Evolutionary conservation across 2,329 filamentous ascomycete genomes (phyloP), one percentile per base, ranked within the genome.

Genomic region (Whalleya microplaca): DNA sequence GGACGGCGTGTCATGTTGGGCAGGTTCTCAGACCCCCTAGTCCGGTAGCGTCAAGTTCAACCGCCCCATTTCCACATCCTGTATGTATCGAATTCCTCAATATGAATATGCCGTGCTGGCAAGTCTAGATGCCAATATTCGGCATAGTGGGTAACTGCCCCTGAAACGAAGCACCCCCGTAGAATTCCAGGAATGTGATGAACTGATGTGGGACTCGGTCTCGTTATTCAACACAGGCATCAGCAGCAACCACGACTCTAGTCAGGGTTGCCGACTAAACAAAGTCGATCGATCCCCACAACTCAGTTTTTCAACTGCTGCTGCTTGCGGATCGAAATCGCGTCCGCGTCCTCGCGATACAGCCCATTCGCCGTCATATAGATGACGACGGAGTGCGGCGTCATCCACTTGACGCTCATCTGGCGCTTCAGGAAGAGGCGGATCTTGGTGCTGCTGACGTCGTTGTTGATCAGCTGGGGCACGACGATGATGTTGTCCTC

Each of bases 401-500:
- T 87, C 23, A 86, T 66, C 69, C 92, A 94, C 62, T 90, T 84
- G 47, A 96, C 90, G 65, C 88, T 92, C 87, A 95, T 90, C 62
- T 92, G 86, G 68, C 89, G 84, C 68, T 89, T 85, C 29, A 93
- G 73, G 70, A 96, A 91, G 2, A 96, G 78, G 42, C 93, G 85
- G 59, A 96, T 93, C 77, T 96, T 87, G 12, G 85, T 88, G 61
- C 88, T 92, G 67, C 88, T 92, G 58, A 95, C 88, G 66, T 95
- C 90, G 72, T 94, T 94, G 63, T 91, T 87, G 48, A 96, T 93
- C 49, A 96, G 83, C 73, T 96, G 91, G 54, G 91, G 89, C 61
- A 96, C 94, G 51, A 96, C 89, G 69, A 91, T 88, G 59, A 96
- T 87, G 65, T 96, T 95, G 66, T 92, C 85, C 68, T 91, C 88